Evolutionary conservation across 2,329 filamentous ascomycete species (phyloP), one percentile per base, ranked within the genome.

Genomic region (Myriosclerotinia scirpicola): DNA sequence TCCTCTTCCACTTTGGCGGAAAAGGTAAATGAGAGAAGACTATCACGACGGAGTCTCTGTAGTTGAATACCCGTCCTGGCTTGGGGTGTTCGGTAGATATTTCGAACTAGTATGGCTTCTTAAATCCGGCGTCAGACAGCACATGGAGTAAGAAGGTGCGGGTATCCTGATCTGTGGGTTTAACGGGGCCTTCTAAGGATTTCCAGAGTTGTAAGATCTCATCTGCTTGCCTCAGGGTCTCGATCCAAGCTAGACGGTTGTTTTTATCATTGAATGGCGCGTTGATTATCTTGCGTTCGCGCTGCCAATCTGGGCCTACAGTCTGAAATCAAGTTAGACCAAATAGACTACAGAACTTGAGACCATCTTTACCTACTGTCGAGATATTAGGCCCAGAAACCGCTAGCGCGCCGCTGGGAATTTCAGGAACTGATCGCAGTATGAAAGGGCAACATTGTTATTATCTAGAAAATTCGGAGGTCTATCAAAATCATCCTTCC

Each of bases 121-220:
- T 54, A 11, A 65, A 65, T 30, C 40, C 53, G 1, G 62, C 53
- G 11, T 34, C 53, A 6, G 53, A 56, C n/a, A 48, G 20, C 14
- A 48, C 62, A 22, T 64, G 62, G 4, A 56, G 52, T 9, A 42
- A 34, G n/a, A 56, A 30, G 12, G 62, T 50, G 30, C 62, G 53
- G 8, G 62, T 50, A n/a, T 65, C 53, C 3, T 20, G 50, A 34
- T 46, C 40, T 34, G 61, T 54, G 17, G 38, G 50, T 5, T 11
- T 36, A 2, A 64, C 9, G 30, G 54, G 42, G 2, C 1, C 34
- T 7, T 52, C 3, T 20, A 40, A 12, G 12, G 38, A 8, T 4
- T 56, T 58, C 60, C 38, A 64, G n/a, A 58, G 48, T n/a, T 50
- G 34, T 20, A 58, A n/a, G 14, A 52, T 65, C n/a, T 65, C 62